phyloP scores from a whole-genome alignment of 495 filamentous ascomycete genomes.

The Penicillium canariense region DNA sequence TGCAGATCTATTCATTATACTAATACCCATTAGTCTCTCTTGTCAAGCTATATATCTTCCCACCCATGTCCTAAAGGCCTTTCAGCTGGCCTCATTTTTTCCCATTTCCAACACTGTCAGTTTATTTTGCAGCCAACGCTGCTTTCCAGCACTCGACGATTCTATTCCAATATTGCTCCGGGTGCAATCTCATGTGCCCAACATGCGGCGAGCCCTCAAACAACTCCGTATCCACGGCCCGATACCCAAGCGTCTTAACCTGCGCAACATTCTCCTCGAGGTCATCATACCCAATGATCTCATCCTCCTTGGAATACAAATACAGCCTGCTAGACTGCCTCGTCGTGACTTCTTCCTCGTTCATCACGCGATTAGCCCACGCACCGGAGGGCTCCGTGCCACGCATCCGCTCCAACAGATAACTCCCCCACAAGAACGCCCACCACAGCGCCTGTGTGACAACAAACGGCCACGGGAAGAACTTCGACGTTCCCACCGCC shows the following conservation, averaged over 20 bases:
- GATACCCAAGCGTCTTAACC: conserved; percentile 41
- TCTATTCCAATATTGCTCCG: conserved; percentile 52
- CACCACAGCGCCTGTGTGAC: conserved; percentile 48
- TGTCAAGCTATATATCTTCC: not conserved
- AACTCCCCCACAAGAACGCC: conserved; percentile 24
- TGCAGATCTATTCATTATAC: not conserved
- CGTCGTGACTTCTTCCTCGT: conserved; percentile 19
- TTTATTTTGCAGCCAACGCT: not conserved
- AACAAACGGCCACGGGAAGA: conserved; percentile 49
- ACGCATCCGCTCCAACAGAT: conserved; percentile 10
- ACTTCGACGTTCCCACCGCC: conserved; percentile 46
- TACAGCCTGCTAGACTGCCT: conserved; percentile 35
- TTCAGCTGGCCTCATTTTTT: not conserved
- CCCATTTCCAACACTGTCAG: not conserved
- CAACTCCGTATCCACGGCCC: conserved; percentile 35
- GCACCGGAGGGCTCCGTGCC: conserved; percentile 22
- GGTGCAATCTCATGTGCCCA: conserved; percentile 52
- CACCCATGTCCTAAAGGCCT: not conserved
- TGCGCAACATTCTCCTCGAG: conserved; percentile 49
- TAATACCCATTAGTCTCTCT: not conserved
- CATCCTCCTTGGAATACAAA: conserved; percentile 53
- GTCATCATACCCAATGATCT: conserved; percentile 53
- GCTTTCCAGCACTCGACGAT: conserved; percentile 45
- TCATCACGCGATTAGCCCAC: conserved; percentile 24
- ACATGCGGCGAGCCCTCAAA: conserved; percentile 56